Percentiles rank a stretch among this genome's conserved stretches.
Conservation (phyloP, 75 land plant genomes). For the Adiantum capillusveneris region DNA sequence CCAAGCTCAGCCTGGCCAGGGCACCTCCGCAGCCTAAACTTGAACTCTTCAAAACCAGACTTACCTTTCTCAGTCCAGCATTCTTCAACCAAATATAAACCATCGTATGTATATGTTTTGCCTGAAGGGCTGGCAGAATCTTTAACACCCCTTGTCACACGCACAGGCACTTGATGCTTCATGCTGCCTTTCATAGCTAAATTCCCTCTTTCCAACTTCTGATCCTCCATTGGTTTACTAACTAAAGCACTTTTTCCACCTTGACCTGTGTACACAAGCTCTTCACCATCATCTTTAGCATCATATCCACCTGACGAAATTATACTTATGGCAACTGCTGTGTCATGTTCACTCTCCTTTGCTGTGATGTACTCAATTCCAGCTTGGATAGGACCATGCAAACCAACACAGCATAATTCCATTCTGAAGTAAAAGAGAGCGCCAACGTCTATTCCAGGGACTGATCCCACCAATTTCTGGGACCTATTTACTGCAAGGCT, state of each 20-base stretch:
- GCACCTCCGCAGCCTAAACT: conserved; percentile 23
- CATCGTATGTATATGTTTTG: conserved; percentile 37
- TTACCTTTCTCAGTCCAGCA: conserved; percentile 15
- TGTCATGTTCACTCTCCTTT: background rate
- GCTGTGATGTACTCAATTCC: conserved; percentile 1
- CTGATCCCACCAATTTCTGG: conserved; percentile 3
- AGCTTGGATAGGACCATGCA: conserved; percentile 11
- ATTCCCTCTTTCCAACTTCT: conserved; percentile 27
- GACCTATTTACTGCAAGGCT: background rate
- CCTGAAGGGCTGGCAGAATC: conserved; percentile 20
- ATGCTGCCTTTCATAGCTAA: conserved; percentile 18
- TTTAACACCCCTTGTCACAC: conserved; percentile 33
- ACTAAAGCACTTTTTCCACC: conserved; percentile 17
- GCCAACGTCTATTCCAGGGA: conserved; percentile 20
- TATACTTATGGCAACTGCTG: conserved; percentile 7
- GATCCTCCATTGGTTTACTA: conserved; percentile 15
- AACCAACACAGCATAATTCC: conserved; percentile 6
- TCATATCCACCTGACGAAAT: conserved; percentile 18
- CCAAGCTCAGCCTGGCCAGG: conserved; percentile 38
- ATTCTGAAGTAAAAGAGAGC: conserved; percentile 11
- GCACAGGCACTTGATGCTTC: conserved; percentile 11
- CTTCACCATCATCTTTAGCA: conserved; percentile 11
- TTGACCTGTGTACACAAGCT: conserved; percentile 19
- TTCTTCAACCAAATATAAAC: conserved; percentile 25
- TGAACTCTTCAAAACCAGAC: conserved; percentile 27